A percentile compares a stretch with the other conserved stretches of the same genome.
These are phyloP conservation scores for Mortierella sp. DNA, from an alignment of 371 early-diverging fungal genomes.

Conservation along the genomic window DNA sequence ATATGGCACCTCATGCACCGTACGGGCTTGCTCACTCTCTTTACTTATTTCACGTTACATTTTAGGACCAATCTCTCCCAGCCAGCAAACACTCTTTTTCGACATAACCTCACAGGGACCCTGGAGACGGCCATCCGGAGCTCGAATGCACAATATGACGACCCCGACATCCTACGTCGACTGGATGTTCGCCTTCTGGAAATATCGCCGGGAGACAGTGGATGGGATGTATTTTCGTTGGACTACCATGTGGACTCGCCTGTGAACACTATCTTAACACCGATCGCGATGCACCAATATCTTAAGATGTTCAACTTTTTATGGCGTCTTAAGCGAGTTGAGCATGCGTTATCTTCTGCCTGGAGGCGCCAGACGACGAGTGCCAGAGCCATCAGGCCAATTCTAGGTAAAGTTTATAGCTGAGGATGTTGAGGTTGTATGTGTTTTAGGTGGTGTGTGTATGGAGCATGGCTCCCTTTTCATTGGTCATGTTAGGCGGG, in stretches of 20 bases:
- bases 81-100: constrained; percentile 83
- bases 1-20: not conserved
- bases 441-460: not conserved
- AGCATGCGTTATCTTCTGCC: constrained; percentile 76
- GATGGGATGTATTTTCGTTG: constrained; percentile 95
- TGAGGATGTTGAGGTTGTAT: not conserved
- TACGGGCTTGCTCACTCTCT: not conserved
- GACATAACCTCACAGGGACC: constrained; percentile 90
- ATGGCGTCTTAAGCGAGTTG: constrained; percentile 92
- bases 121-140: constrained; percentile 90
- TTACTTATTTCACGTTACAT: not conserved
- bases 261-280: constrained; percentile 86
- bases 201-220: constrained; percentile 79
- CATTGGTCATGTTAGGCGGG: not conserved
- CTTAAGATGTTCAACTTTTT: constrained; percentile 88
- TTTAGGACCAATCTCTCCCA: constrained; percentile 73
- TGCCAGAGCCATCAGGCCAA: constrained; percentile 65
- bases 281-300: constrained; percentile 84
- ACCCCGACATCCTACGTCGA: constrained; percentile 80
- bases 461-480: not conserved
- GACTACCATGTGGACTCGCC: constrained; percentile 90
- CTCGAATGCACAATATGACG: constrained; percentile 92
- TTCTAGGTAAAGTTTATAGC: constrained; percentile 45
- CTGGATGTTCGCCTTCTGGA: constrained; percentile 82
- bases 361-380: constrained; percentile 89